Evolutionary conservation across 331 rosid genomes (phyloP), one percentile per base, ranked within the genome.

Genomic region (Pyrus hybrid): DNA sequence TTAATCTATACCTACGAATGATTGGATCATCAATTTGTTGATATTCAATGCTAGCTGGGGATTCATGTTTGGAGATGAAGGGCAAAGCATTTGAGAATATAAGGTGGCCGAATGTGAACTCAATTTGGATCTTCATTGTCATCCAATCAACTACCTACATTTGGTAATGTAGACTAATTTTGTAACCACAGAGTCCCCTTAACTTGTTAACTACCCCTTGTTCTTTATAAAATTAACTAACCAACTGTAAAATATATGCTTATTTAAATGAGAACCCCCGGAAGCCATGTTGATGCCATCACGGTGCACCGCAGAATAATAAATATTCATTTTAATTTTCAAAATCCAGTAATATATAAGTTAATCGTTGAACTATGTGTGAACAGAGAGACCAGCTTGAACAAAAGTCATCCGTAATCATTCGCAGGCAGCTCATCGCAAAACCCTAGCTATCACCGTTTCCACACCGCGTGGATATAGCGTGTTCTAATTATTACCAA

Each of bases 381-480:
- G 68, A 30, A 29, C 13, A 18, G 57, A 51, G 30, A 29, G 45
- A 43, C 45, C 45, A 64, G 45, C 68, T 9, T 18, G 68, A 18
- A 64, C 57, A 63, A 66, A n/a, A 21, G 28, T 35, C 28, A 33
- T 20, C 51, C 33, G 20, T 13, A 20, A 66, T 66, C 29, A 35
- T 30, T 64, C 69, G 18, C 32, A 64, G 32, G 70, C 70, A 66
- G 53, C 70, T 66, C 70, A 66, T 66, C 68, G 18, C 23, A 51
- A 51, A 51, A 17, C 57, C 56, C 57, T 51, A 17, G 21, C 20
- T 17, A 64, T 18, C 70, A 37, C 70, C 25, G 51, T 16, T 35
- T 35, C 51, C 70, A 11, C 70, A 66, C 70, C 70, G 70, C 70
- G 70, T 66, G 70, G 26, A 32, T 43, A 66, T 66, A 32, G 49